Evolutionary conservation across 306 rosid genomes (phyloP), one percentile per base, ranked within the genome.

Genomic region (Dicorynia guianensis): DNA sequence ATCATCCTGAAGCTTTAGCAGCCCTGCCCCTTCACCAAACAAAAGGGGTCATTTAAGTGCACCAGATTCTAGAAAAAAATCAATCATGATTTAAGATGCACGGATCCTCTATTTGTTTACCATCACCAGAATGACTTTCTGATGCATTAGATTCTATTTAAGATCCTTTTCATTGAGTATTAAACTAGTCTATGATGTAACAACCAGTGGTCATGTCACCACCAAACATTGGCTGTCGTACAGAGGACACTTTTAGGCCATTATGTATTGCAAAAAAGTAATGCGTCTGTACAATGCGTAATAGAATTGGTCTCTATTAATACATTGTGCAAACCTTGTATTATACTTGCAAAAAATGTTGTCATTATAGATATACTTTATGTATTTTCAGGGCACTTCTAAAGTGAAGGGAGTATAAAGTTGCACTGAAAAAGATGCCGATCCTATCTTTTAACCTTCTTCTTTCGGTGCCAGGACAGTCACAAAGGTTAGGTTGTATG

Each of bases 1-100:
- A 69, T 93, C 97, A 69, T 88, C 84, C 12, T 85, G 83, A 44
- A 93, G 97, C 80, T 87, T 89, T 76, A 93, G 39, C 15, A 91
- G 57, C 30, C 97, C 98, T 35, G 63, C 86, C 71, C 93, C 96
- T 93, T 78, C 64, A 75, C 5, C 70, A 77, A 50, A 40, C 14
- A 60, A 59, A 39, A 72, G 14, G 14, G 11, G 38, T 43, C 54
- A 54, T 15, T n/a, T 74, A 12, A 42, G 72, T 62, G 49, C 17
- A 36, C 9, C 34, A 4, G 4, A 11, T 30, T 6, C 54, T 7
- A 0, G 10, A 17, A 55, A 34, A 68, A 1, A 9, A 46, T 60
- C 46, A 67, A 20, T 17, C 40, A 39, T 13, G 15, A 13, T 25
- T 40, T 50, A 33, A 59, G 20, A n/a, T 42, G 33, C 33, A 60